phyloP scores from a whole-genome alignment of 1,139 yeast species.

The Geotrichum bryndzae region DNA sequence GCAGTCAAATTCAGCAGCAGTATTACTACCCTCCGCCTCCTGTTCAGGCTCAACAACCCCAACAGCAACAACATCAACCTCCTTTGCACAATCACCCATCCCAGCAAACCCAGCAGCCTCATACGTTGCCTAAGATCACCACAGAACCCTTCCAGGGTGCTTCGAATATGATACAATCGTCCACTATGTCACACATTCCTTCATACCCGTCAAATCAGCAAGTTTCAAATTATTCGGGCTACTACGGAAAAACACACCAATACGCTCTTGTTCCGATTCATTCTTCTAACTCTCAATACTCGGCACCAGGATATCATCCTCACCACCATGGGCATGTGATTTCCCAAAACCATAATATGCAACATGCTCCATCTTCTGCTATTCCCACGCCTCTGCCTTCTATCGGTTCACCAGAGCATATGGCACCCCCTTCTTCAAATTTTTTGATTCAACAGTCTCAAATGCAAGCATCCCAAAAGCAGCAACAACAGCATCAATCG shows the following conservation, averaged over 20 bases:
- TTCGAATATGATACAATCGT: not conserved
- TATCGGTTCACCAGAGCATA: not conserved
- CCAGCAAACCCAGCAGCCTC: not conserved
- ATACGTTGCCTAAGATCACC: not conserved
- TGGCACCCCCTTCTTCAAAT: not conserved
- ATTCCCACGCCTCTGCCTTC: slow-evolving; percentile 4
- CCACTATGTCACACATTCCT: not conserved
- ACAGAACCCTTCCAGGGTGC: not conserved
- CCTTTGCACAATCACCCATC: no score
- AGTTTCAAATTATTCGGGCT: not conserved
- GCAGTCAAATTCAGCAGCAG: not conserved
- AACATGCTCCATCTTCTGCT: not conserved
- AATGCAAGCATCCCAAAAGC: not conserved
- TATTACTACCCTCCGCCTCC: not conserved
- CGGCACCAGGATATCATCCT: not conserved
- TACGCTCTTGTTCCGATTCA: not conserved
- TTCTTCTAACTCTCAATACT: not conserved
- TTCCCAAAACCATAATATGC: not conserved
- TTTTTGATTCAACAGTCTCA: not conserved
- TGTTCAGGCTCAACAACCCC: not conserved
- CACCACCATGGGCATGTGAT: not conserved
- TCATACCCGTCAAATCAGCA: not conserved
- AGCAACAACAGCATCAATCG: not conserved
- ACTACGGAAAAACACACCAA: not conserved
- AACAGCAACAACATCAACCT: not conserved